Evolutionary conservation across 1,139 yeast species (phyloP), one percentile per base, ranked within the genome.

Genomic region (Scheffersomyces segobiensis): DNA sequence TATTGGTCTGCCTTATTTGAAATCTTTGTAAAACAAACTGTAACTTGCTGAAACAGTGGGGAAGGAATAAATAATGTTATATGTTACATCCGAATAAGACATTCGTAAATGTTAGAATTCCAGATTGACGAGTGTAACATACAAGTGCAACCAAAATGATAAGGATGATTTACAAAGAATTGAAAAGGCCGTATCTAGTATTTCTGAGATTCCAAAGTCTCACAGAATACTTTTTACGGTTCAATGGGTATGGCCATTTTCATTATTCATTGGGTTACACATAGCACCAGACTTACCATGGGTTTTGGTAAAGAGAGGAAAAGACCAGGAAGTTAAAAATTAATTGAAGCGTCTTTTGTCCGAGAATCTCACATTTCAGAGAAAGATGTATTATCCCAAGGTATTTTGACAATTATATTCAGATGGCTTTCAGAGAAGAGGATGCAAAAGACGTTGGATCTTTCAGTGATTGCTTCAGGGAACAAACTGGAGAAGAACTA

Each of bases 181-280:
- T n/a, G n/a, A n/a, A n/a, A 75, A 78, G 61, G 82, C 76, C 26
- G 62, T 62, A n/a, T 50, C 59, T 10, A 48, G 50, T 7, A 70
- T 76, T 56, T 10, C 42, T 7, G 70, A 73, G 18, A 65, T 67
- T 50, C 65, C 73, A 49, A 62, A 65, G 22, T 74, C 84, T 12
- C 82, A 79, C 65, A 70, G 73, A 54, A 69, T 82, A 32, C 86
- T 86, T 0, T 81, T 79, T 66, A 86, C 83, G 0, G 56, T 83
- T 26, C 89, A 86, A 68, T 86, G 89, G 89, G 66, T 81, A 7
- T 87, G 89, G 89, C 88, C 88, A 1, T 61, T 83, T 56, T 86
- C 82, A 3, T 71, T 79, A 39, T 66, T 71, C 32, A 64, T 76
- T 51, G 81, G 79, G 49, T 73, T 77, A 22, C 76, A 55, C 59